Evolutionary conservation across 192 early-diverging fungal genomes (phyloP).

Genomic region (Linnemannia exigua): DNA sequence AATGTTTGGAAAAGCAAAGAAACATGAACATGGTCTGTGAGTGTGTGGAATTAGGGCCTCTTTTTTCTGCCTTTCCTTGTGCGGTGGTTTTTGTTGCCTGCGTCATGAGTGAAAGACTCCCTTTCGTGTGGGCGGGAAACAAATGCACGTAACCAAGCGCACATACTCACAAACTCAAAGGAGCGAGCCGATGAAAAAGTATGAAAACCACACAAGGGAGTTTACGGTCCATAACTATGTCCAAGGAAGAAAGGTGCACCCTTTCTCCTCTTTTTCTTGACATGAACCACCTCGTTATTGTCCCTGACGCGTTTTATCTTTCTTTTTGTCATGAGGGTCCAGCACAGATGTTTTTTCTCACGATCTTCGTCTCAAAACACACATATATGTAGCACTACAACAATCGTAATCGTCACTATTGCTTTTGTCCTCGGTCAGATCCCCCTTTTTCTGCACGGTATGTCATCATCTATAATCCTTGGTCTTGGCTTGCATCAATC

Average conservation of each 20-base stretch:
- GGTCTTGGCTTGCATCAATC: not conserved
- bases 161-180: not conserved
- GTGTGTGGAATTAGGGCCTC: too few relatives aligned
- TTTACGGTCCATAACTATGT: not conserved
- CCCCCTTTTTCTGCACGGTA: not conserved
- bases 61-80: not conserved
- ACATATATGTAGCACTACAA: not conserved
- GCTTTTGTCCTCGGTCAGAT: not conserved
- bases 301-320: not conserved
- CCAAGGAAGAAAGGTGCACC: not conserved
- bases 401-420: not conserved
- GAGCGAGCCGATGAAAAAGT: not conserved
- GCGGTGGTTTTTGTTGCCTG: not conserved
- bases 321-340: not conserved
- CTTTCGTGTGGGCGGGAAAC: not conserved
- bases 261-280: not conserved
- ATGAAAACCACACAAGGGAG: not conserved
- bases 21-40: too few relatives aligned
- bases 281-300: not conserved
- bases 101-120: not conserved
- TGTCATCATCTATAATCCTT: not conserved
- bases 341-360: slow-evolving; percentile 2
- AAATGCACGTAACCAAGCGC: not conserved
- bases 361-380: not conserved
- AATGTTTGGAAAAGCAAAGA: not conserved